phyloP scores from a whole-genome alignment of 768 basidiomycete genomes.

The Leucosporidium scottii region DNA sequence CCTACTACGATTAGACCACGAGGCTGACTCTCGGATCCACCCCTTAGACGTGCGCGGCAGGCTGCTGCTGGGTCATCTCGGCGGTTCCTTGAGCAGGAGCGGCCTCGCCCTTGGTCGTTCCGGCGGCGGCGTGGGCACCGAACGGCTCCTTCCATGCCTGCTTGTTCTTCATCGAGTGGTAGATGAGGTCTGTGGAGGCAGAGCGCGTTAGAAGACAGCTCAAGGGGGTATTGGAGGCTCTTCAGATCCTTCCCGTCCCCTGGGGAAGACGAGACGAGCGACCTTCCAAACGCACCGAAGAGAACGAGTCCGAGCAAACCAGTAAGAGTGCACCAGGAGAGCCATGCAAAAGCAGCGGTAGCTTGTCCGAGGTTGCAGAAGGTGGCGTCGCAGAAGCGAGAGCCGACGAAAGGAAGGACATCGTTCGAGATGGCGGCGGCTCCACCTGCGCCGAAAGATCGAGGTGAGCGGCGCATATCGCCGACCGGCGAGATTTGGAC shows the following conservation, averaged over 20 bases:
- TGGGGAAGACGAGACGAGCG: too few relatives aligned
- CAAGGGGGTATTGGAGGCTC: too few relatives aligned
- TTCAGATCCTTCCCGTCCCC: too few relatives aligned
- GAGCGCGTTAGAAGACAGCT: slow-evolving; percentile 14
- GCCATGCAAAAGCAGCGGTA: slow-evolving; percentile 22
- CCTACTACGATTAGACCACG: too few relatives aligned
- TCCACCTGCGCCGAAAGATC: background rate
- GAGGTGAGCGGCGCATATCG: background rate
- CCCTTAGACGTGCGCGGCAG: background rate
- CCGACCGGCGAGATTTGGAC: background rate
- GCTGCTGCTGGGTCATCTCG: background rate
- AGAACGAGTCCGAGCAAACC: too few relatives aligned
- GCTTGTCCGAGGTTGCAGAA: slow-evolving; percentile 4
- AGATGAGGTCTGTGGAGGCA: background rate
- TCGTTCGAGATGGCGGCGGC: slow-evolving; percentile 8
- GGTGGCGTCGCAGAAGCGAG: background rate
- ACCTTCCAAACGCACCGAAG: background rate
- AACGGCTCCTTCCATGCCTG: background rate
- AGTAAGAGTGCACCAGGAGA: slow-evolving; percentile 8
- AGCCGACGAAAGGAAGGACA: too few relatives aligned
- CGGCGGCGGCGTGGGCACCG: background rate
- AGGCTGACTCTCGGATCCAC: background rate
- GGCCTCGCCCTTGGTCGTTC: background rate
- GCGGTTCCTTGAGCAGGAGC: background rate
- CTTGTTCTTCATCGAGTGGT: background rate